phyloP scores from a whole-genome alignment of 768 basidiomycete species.

The Leccinum fibrillosum region DNA sequence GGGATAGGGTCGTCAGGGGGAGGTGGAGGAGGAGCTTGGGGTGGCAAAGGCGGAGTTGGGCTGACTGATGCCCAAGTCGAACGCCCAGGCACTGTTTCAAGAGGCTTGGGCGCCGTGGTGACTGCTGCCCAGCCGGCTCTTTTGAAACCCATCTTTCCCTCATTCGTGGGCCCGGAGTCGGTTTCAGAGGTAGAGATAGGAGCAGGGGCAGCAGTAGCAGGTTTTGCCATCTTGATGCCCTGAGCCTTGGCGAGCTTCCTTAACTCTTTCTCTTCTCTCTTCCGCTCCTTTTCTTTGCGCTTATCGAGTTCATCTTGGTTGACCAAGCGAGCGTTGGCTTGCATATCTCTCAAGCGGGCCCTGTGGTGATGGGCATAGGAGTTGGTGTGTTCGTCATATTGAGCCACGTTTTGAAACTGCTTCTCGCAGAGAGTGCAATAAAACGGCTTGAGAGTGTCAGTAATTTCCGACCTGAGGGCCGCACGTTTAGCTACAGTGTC shows the following conservation, averaged over 20 bases:
- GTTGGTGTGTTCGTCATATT: constrained; percentile 88
- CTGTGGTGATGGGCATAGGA: constrained; percentile 88
- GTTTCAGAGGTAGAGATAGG: constrained; percentile 17
- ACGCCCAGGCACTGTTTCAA: constrained; percentile 10
- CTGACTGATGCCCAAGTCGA: constrained; percentile 16
- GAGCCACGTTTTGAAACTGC: constrained; percentile 81
- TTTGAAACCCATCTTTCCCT: constrained; percentile 32
- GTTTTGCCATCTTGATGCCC: constrained; percentile 63
- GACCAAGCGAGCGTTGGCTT: constrained; percentile 65
- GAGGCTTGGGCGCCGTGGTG: constrained; percentile 6
- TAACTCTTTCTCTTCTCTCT: constrained; percentile 81
- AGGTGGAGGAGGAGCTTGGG: constrained; percentile 6
- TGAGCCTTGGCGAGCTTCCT: constrained; percentile 80
- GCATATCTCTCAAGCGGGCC: constrained; percentile 79
- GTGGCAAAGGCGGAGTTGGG: constrained; percentile 22
- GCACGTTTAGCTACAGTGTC: constrained; percentile 60
- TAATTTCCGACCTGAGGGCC: constrained; percentile 67
- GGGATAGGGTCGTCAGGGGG: constrained; percentile 10
- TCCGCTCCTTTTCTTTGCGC: constrained; percentile 82
- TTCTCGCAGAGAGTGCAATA: constrained; percentile 84
- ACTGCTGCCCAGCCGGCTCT: constrained; percentile 51
- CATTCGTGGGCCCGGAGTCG: constrained; percentile 13
- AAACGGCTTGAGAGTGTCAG: constrained; percentile 64
- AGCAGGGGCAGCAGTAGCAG: constrained; percentile 16
- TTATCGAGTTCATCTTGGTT: constrained; percentile 66